phyloP scores from a whole-genome alignment of 345 rosid genomes.

The Lepidium sativum region DNA sequence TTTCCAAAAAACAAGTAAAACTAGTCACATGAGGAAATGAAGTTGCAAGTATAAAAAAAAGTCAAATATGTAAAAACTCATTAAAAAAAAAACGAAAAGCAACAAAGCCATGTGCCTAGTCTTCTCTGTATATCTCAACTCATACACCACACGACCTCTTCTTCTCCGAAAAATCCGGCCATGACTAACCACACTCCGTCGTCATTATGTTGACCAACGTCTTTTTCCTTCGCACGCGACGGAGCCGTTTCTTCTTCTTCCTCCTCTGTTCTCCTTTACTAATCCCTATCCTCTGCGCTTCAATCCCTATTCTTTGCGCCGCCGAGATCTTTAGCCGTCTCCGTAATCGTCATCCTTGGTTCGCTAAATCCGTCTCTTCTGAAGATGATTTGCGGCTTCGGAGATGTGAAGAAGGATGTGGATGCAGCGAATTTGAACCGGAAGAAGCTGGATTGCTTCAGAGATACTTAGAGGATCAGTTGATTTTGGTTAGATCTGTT shows the following conservation, averaged over 20 bases:
- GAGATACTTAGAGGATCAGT: constrained; percentile 63
- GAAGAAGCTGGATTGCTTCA: constrained; percentile 43
- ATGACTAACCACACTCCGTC: not conserved
- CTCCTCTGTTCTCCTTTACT: constrained; percentile 53
- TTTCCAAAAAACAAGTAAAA: too few species aligned
- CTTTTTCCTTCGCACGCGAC: too few species aligned
- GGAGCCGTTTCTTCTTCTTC: constrained; percentile 42
- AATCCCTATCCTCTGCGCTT: constrained; percentile 45
- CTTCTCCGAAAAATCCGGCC: not conserved
- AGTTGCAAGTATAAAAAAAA: too few species aligned
- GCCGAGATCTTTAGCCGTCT: constrained; percentile 39
- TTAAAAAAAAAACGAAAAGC: too few species aligned
- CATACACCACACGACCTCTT: too few species aligned
- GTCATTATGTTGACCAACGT: too few species aligned
- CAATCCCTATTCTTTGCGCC: constrained; percentile 48
- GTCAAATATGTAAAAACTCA: too few species aligned
- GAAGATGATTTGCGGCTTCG: constrained; percentile 34
- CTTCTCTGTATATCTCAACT: too few species aligned
- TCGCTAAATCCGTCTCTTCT: constrained; percentile 1
- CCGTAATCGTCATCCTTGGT: constrained; percentile 24
- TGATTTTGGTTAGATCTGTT: constrained; percentile 46
- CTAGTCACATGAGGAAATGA: too few species aligned
- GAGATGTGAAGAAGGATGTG: constrained; percentile 47
- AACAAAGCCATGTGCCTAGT: too few species aligned
- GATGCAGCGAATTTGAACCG: constrained; percentile 22